These are phyloP conservation scores for Globisporangium viniferum DNA, from an alignment of 352 stramenopile species.

Conservation along the genomic window DNA sequence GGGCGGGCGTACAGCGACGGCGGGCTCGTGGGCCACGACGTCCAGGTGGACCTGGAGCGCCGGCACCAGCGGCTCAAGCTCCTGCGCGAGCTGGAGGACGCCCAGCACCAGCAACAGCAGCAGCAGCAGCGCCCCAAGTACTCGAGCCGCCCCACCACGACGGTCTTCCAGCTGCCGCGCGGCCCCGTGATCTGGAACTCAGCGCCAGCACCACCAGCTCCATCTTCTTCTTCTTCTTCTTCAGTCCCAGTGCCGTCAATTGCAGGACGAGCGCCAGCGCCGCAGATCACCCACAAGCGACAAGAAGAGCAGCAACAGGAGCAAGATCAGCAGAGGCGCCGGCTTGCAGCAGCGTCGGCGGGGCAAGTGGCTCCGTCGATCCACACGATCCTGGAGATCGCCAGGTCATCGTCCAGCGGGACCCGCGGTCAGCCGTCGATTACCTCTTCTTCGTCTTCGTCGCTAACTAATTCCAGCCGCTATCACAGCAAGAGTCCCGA, in stretches of 20 bases:
- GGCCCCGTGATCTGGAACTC: slow-evolving; percentile 13
- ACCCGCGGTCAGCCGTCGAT: neutral
- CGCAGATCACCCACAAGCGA: neutral
- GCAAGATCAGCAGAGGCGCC: neutral
- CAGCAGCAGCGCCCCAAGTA: neutral
- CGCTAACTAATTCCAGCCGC: neutral
- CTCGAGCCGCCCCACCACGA: neutral
- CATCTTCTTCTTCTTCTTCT: neutral
- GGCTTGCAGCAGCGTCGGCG: neutral
- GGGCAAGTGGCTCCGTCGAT: slow-evolving; percentile 3
- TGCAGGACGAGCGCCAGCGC: neutral
- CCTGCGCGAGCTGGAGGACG: slow-evolving; percentile 2
- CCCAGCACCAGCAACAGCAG: neutral
- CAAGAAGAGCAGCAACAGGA: neutral
- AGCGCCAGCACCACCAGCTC: neutral
- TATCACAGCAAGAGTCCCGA: neutral
- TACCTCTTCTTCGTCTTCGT: neutral
- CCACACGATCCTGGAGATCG: slow-evolving; percentile 12
- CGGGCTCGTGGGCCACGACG: slow-evolving; percentile 1
- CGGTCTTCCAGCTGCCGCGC: neutral
- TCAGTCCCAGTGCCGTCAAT: neutral
- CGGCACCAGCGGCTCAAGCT: slow-evolving; percentile 5
- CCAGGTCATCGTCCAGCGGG: neutral
- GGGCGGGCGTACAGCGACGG: neutral
- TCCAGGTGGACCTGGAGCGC: slow-evolving; percentile 6